phyloP scores from a whole-genome alignment of 2,329 filamentous ascomycete species.

The Capronia americana region DNA sequence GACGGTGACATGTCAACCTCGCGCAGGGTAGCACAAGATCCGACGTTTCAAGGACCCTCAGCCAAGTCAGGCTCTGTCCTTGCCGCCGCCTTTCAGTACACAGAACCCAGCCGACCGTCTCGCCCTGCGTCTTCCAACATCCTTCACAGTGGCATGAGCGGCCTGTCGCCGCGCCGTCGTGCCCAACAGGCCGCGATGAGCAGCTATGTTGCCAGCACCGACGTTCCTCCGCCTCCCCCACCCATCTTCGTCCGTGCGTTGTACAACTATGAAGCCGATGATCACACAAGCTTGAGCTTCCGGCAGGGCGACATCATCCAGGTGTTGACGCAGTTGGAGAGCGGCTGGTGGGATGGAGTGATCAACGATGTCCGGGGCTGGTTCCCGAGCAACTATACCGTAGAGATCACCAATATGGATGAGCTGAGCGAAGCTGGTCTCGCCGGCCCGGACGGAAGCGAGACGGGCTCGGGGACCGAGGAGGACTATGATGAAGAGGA shows the following conservation, averaged over 20 bases:
- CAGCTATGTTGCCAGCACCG: constrained; percentile 56
- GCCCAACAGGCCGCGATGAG: constrained; percentile 52
- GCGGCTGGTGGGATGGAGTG: constrained; percentile 99
- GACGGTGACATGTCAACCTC: constrained; percentile 31
- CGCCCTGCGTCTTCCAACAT: constrained; percentile 23
- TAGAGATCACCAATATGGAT: constrained; percentile 74
- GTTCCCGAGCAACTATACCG: constrained; percentile 99
- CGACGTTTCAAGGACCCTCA: constrained; percentile 24
- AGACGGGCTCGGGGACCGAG: constrained; percentile 59
- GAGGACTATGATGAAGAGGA: constrained; percentile 68
- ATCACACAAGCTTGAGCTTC: constrained; percentile 95
- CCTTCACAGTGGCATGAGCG: constrained; percentile 31
- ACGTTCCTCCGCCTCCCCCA: constrained; percentile 49
- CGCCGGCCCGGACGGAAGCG: constrained; percentile 56
- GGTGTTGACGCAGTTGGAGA: constrained; percentile 96
- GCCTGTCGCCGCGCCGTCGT: constrained; percentile 39
- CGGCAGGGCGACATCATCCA: constrained; percentile 97
- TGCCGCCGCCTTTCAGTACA: constrained; percentile 52
- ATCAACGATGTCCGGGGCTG: constrained; percentile 96
- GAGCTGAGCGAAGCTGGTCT: constrained; percentile 61
- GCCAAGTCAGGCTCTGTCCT: constrained; percentile 36
- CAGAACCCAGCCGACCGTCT: constrained; percentile 41
- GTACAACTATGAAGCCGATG: constrained; percentile 98
- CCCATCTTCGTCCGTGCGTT: constrained; percentile 88
- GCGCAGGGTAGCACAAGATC: constrained; percentile 33